Evolutionary conservation across 805 yeast genomes (phyloP).

Genomic region (Lipomyces yamadae): DNA sequence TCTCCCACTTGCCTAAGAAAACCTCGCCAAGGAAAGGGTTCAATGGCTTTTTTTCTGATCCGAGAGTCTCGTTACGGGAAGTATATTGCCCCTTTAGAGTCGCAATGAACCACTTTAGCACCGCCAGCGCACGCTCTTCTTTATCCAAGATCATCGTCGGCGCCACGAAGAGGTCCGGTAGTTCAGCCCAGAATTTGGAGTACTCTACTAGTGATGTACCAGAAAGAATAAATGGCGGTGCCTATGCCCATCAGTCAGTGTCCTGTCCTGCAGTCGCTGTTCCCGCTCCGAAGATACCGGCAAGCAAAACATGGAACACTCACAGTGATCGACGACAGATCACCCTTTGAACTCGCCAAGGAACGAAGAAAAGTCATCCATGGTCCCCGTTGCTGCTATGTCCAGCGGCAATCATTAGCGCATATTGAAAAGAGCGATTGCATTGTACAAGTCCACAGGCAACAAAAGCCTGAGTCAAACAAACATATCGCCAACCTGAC

Average conservation of each 20-base stretch:
- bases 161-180: slow-evolving; percentile 78
- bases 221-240: slow-evolving; percentile 95
- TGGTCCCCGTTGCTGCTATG: slow-evolving; percentile 49
- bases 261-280: background rate
- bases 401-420: background rate
- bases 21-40: slow-evolving; percentile 96
- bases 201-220: slow-evolving; percentile 88
- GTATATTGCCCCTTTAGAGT: slow-evolving; percentile 93
- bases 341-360: slow-evolving; percentile 90
- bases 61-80: slow-evolving; percentile 86
- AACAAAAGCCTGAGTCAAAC: background rate
- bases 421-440: background rate
- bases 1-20: slow-evolving; percentile 85
- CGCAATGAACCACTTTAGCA: slow-evolving; percentile 87
- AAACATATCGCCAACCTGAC: background rate
- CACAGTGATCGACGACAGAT: slow-evolving; percentile 79
- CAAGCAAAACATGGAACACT: slow-evolving; percentile 9
- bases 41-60: slow-evolving; percentile 95
- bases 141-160: slow-evolving; percentile 56
- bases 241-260: slow-evolving; percentile 45
- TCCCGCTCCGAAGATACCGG: background rate
- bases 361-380: slow-evolving; percentile 94
- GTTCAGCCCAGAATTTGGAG: slow-evolving; percentile 90
- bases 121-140: slow-evolving; percentile 74
- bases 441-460: background rate